Evolutionary conservation across 2,329 filamentous ascomycete species (phyloP), one percentile per base, ranked within the genome.

Genomic region (Pochonia chlamydosporia): DNA sequence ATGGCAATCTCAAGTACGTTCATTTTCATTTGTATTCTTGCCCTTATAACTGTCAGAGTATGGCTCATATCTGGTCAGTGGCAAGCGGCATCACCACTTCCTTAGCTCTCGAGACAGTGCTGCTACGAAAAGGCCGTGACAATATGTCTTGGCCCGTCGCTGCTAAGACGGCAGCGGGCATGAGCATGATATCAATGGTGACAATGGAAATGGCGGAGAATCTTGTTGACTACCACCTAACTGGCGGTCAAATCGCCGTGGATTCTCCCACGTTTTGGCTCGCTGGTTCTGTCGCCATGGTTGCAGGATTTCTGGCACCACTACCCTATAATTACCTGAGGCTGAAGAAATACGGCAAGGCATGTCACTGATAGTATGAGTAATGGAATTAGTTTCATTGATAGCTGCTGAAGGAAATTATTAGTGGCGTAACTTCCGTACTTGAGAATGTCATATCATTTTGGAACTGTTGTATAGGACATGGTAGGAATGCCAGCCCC

Each of bases 101-200:
- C 0, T 66, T 81, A 30, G 52, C 73, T 0, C 66, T 81, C 0
- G 76, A 81, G 55, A 80, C 76, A 0, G 54, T 70, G 1, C 64
- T 81, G 3, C 69, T 81, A 2, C 67, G 67, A 1, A 53, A 66
- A 1, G 77, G 76, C 1, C 65, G 63, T 2, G 77, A 81, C 45
- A 56, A 61, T 7, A 59, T 81, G 0, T 52, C 71, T 0, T 79
- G 74, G 75, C 47, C 55, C 0, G 55, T 54, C 1, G 77, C 78
- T 0, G 67, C 64, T 3, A 72, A 65, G 39, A 80, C 77, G 0
- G 78, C 78, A 0, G 70, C 72, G 20, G 78, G 78, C 1, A 81
- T 81, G 78, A 80, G 77, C 48, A 60, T 79, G 41, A 72, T 80
- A 9, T 80, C 76, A 0, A 81, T 81, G 78, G 9, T 79, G 2